Conservation (phyloP, 345 rosid genomes). For the Mallotus nudiflorus region DNA sequence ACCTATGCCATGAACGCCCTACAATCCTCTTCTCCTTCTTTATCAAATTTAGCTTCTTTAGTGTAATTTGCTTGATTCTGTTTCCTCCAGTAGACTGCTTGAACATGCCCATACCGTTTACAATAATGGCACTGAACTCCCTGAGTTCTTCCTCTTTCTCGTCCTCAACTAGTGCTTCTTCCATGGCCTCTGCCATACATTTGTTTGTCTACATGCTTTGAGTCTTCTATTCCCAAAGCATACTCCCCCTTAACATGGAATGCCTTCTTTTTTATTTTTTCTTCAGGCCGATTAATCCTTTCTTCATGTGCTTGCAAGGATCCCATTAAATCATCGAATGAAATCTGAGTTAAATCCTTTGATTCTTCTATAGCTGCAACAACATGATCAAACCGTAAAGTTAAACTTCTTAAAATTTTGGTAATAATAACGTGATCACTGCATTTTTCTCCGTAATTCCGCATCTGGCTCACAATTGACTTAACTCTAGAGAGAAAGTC, state of each 20-base stretch:
- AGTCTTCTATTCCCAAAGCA: too few relatives aligned
- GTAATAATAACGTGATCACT: background rate
- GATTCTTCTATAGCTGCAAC: background rate
- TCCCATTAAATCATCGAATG: background rate
- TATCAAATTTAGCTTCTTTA: background rate
- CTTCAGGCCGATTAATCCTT: too few relatives aligned
- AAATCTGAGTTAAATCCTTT: background rate
- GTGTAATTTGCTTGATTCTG: background rate
- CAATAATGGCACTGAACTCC: too few relatives aligned
- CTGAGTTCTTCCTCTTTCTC: background rate
- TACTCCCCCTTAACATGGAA: too few relatives aligned
- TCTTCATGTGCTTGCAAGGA: too few relatives aligned
- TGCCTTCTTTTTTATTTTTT: too few relatives aligned
- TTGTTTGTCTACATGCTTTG: too few relatives aligned
- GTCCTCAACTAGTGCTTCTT: background rate
- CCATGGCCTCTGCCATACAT: background rate
- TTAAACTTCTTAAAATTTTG: too few relatives aligned
- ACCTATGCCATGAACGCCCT: background rate
- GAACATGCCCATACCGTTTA: background rate
- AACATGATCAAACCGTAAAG: background rate
- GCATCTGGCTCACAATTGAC: background rate
- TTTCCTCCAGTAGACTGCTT: background rate
- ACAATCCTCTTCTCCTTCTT: background rate
- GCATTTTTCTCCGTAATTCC: background rate
- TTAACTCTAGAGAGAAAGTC: background rate